Base-by-base conservation (phyloP, 352 stramenopile genomes). In the Globisporangium cystogenes region DNA sequence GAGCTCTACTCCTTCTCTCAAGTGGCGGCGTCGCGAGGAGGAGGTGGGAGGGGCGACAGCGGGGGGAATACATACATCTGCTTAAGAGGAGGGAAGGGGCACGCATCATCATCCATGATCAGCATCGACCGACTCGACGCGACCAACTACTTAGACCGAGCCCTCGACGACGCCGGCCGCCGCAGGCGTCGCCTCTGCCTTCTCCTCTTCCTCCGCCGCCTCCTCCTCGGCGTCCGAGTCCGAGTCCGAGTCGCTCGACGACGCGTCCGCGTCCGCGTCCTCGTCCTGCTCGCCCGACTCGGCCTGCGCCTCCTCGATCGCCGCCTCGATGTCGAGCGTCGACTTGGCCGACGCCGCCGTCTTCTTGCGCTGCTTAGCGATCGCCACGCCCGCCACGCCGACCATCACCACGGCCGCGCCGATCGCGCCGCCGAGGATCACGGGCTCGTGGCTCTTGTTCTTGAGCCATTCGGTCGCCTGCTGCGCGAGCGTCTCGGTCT, bases 151-250 rank as follows among this genome's bases (percentile, higher is more conserved):
- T 80, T 79, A 85, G 57, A 85, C 74, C 11, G 74, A 85, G 24
- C 69, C 74, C 68, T 85, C 74, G 31, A 85, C 74, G 47, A 85
- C 67, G 54, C 66, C 71, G 35, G 65, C 53, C 15, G 43, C 43
- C 21, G 46, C 48, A 3, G 33, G 44, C 54, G 77, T 75, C 51
- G 72, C 59, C 44, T 72, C 61, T 8, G 60, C 57, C 42, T 56
- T 53, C 46, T 69, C 58, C 35, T 66, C 52, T 31, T 75, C 70
- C 44, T 72, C 67, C 33, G 76, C 69, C 51, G 59, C 70, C 47
- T 76, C 70, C 39, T 49, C 43, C 46, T 76, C 70, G 39, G 70
- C 75, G 42, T 76, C 69, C 18, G 62, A 68, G 41, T 79, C 68
- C 33, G 65, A 65, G 43, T 65, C 70, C 45, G 26, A 51, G 36